Base-by-base conservation (phyloP, 2,329 filamentous ascomycete species). In the Nemania abortiva region DNA sequence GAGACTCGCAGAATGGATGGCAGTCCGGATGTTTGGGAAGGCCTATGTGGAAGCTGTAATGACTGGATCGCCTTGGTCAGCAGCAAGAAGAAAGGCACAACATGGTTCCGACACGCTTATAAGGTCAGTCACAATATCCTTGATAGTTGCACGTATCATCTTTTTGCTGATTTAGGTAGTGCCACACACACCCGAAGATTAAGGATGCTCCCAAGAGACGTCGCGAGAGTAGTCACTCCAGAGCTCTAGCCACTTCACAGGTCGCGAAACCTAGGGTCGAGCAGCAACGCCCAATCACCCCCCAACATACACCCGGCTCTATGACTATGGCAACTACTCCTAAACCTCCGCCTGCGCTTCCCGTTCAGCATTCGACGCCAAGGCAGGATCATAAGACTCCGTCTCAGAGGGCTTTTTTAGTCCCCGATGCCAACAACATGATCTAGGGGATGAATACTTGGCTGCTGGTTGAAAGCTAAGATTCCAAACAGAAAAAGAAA, bases 31-130 rank as follows among this genome's bases (percentile, higher is more conserved):
- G 91, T 94, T 3, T 94, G 91, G 91, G 92, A 95, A 77, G 92
- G 91, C 1, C 84, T 94, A 6, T 95, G 92, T 76, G 89, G 91
- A 58, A 91, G 89, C 77, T 95, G 92, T 81, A 91, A 90, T 73
- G 91, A 94, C 70, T 95, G 92, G 92, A 91, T 95, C 73, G 90
- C 91, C 13, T 83, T 95, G 42, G 91, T 94, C 50, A 95, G 91
- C 82, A 94, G 90, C 79, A 95, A 95, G 83, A 95, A 95, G 84
- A 95, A 95, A 83, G 92, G 92, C n/a, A 97, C 93, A 0, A 95
- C 93, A 3, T 97, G 93, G 92, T 97, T 95, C 80, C 86, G 93
- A 73, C 93, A 97, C 80, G 92, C 93, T 55, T 96, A 96, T 84
- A 96, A 95, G 87, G 91, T 92, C 81, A 72, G 58, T 62, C 27